phyloP scores from a whole-genome alignment of 352 stramenopile genomes.

The Globisporangium paroecandrum region DNA sequence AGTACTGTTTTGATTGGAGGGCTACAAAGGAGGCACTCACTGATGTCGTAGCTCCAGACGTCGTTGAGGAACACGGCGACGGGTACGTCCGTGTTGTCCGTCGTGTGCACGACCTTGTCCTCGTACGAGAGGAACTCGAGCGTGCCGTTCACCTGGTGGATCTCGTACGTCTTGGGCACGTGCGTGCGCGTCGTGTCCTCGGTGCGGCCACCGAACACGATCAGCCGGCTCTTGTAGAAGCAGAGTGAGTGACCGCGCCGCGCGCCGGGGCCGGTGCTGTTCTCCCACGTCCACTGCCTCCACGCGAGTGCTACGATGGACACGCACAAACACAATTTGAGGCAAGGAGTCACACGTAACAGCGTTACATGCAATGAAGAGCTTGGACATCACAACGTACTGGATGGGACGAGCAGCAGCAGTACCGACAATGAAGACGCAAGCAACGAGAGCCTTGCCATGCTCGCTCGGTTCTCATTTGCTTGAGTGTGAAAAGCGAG shows the following conservation, averaged over 20 bases:
- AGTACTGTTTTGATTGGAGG: neutral
- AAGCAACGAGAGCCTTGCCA: neutral
- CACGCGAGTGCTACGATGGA: conserved; percentile 32
- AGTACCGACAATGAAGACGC: neutral
- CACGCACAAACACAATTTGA: neutral
- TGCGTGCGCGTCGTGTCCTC: conserved; percentile 87
- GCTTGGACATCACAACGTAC: neutral
- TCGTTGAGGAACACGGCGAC: conserved; percentile 95
- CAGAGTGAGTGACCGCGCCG: conserved; percentile 86
- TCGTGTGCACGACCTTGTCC: conserved; percentile 62
- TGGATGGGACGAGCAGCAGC: neutral
- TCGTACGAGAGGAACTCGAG: conserved; percentile 90
- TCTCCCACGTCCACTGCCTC: conserved; percentile 83
- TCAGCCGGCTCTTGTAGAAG: conserved; percentile 72
- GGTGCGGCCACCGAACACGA: conserved; percentile 92
- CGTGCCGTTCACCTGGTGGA: conserved; percentile 67
- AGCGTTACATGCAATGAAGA: neutral
- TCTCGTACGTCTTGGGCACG: conserved; percentile 91
- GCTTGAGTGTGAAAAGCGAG: neutral
- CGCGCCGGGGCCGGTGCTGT: conserved; percentile 53
- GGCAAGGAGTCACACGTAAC: neutral
- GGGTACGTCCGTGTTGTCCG: conserved; percentile 45
- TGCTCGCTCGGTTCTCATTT: neutral
- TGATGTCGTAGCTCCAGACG: conserved; percentile 95
- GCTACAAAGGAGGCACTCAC: conserved; percentile 25